phyloP scores from a whole-genome alignment of 129 eudicot species.

The Flaveria sonorensis region DNA sequence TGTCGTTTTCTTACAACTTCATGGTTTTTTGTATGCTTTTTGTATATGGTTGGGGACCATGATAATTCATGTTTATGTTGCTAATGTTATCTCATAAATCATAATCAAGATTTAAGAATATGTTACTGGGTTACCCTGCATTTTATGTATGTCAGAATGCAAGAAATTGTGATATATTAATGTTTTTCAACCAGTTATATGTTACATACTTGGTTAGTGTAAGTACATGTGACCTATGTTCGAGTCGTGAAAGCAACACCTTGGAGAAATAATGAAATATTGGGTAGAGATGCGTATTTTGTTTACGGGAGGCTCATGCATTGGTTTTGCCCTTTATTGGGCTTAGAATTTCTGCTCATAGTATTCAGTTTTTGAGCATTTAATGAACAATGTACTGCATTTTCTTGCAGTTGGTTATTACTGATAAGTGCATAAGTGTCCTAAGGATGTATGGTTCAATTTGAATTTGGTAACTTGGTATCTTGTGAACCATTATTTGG shows the following conservation, averaged over 20 bases:
- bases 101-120: no score
- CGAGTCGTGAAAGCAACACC: no score
- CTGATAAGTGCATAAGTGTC: neutral
- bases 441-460: neutral
- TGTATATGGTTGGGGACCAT: constrained; percentile 6
- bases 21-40: neutral
- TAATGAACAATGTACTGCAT: neutral
- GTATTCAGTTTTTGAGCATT: neutral
- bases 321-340: no score
- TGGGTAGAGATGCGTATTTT: no score
- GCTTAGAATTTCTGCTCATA: neutral
- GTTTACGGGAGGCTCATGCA: no score
- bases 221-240: no score
- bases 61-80: no score
- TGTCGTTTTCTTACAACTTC: neutral
- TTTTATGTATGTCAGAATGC: neutral
- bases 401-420: constrained; percentile 2
- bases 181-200: neutral
- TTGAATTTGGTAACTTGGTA: constrained; percentile 8
- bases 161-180: neutral
- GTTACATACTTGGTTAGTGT: neutral
- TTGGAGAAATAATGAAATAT: no score
- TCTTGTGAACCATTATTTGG: constrained; percentile 12
- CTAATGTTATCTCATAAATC: no score
- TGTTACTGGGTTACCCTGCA: no score